Base-by-base conservation (phyloP, 176 grass and related monocot species). In the Paspalum vaginatum region DNA sequence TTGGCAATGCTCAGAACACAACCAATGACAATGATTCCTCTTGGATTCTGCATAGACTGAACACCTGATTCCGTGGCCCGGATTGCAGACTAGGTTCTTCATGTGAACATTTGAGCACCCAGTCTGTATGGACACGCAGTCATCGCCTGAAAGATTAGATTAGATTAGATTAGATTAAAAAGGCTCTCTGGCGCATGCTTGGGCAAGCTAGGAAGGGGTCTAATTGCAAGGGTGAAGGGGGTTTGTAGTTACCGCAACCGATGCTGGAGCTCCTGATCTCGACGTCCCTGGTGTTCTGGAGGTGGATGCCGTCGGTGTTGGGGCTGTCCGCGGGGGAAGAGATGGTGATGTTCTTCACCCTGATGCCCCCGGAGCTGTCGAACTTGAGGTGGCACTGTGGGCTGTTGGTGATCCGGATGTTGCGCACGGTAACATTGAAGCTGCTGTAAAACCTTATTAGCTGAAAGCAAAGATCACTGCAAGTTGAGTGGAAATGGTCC, bases 291-390 rank as follows among this genome's bases (percentile, higher is more conserved):
- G 89, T 85, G 53, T 95, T 92, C 78, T 95, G 93, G 27, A 95
- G 89, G 76, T 95, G 93, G 68, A 95, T 92, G 69, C 93, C 87
- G 44, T 95, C 93, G 16, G 93, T 90, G 78, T 95, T 95, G 27
- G 66, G 86, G 72, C 72, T 88, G 51, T 90, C 79, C 50, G 81
- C 68, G 0, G 89, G 74, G 48, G 89, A 92, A 55, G 82, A 81
- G 56, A 95, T 95, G 81, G 85, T 89, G 62, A 95, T 26, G 72
- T 89, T 87, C 74, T 85, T 95, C 42, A 92, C 89, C 72, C 25
- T 92, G 74, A 95, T 83, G 65, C 81, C 48, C 11, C 79, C 76
- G 66, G 87, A 95, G 80, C 64, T 92, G 87, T 95, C 93, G 65
- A 95, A 95, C 57, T 95, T 95, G 27, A 92, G 84, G 81, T 95